Percentiles rank a stretch among this genome's conserved stretches.
phyloP scores from a whole-genome alignment of 2,329 filamentous ascomycete genomes.

The Fusarium albidum region DNA sequence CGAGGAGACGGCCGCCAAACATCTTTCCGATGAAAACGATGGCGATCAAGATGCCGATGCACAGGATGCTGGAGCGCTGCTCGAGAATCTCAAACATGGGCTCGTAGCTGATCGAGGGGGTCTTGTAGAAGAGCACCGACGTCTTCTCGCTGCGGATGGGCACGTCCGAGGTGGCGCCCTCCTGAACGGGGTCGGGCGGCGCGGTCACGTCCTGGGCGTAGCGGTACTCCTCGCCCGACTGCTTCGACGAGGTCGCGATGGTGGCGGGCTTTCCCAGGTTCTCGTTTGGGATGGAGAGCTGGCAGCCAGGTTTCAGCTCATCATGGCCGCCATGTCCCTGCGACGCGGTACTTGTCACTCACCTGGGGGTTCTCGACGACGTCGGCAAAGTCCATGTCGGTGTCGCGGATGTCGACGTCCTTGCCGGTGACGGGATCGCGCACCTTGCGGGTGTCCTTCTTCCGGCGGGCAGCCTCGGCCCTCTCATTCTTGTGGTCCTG shows the following conservation, averaged over 20 bases:
- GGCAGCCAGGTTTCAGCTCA: not conserved
- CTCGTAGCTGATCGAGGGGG: conserved; percentile 87
- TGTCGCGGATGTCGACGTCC: conserved; percentile 86
- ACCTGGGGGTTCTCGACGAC: conserved; percentile 77
- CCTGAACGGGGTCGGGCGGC: conserved; percentile 84
- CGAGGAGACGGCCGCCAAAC: conserved; percentile 80
- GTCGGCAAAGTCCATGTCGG: conserved; percentile 73
- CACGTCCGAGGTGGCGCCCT: conserved; percentile 88
- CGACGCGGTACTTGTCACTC: conserved; percentile 32
- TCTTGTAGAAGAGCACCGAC: conserved; percentile 94
- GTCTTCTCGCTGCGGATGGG: conserved; percentile 97
- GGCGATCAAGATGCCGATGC: conserved; percentile 72
- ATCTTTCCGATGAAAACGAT: conserved; percentile 81
- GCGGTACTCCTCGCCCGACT: conserved; percentile 82
- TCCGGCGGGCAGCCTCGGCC: conserved; percentile 44
- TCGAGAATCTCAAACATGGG: conserved; percentile 85
- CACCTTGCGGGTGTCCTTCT: conserved; percentile 70
- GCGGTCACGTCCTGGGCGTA: conserved; percentile 88
- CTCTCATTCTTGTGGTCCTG: conserved; percentile 52
- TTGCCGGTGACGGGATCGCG: conserved; percentile 90
- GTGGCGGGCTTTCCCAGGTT: conserved; percentile 81
- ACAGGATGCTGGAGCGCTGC: conserved; percentile 74
- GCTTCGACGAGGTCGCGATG: conserved; percentile 73
- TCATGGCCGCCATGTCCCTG: too few species aligned
- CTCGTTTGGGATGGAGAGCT: conserved; percentile 85